phyloP scores from a whole-genome alignment of 225 moss, liverwort and hornwort genomes.

The Pseudisothecium myosuroides region DNA sequence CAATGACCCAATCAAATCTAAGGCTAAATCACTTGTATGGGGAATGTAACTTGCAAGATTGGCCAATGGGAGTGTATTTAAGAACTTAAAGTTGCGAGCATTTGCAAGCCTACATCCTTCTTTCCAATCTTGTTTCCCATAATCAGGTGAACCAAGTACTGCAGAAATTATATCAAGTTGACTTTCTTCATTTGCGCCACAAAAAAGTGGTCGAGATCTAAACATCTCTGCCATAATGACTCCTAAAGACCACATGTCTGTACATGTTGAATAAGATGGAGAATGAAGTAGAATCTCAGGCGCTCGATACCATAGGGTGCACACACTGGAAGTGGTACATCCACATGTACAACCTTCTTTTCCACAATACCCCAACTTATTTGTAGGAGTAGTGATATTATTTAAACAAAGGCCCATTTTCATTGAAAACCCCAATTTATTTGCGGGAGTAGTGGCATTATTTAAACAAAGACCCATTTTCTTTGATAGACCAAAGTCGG shows the following conservation, averaged over 20 bases:
- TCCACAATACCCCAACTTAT: not conserved
- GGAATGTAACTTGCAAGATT: not conserved
- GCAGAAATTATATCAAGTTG: not conserved
- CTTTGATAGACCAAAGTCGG: slow-evolving; percentile 58
- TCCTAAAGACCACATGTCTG: slow-evolving; percentile 73
- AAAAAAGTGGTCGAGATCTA: slow-evolving; percentile 27
- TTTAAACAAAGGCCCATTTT: slow-evolving; percentile 5
- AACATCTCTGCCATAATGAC: slow-evolving; percentile 67
- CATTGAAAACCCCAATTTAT: slow-evolving; percentile 8
- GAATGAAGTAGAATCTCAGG: slow-evolving; percentile 49
- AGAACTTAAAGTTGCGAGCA: not conserved
- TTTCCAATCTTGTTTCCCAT: not conserved
- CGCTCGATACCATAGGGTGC: slow-evolving; percentile 63
- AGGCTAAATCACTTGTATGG: not conserved
- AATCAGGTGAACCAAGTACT: not conserved
- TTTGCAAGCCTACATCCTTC: not conserved
- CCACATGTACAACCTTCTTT: slow-evolving; percentile 24
- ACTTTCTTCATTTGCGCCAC: not conserved
- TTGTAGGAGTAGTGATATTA: not conserved
- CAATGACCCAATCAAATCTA: not conserved
- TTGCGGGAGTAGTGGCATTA: too few species aligned
- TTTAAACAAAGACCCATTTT: slow-evolving; percentile 2
- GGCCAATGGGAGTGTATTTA: not conserved
- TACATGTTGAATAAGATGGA: slow-evolving; percentile 45
- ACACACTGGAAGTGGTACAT: slow-evolving; percentile 15